These are phyloP conservation scores for Candida tropicalis DNA, from an alignment of 1,139 yeast species.

Conservation along the genomic window DNA sequence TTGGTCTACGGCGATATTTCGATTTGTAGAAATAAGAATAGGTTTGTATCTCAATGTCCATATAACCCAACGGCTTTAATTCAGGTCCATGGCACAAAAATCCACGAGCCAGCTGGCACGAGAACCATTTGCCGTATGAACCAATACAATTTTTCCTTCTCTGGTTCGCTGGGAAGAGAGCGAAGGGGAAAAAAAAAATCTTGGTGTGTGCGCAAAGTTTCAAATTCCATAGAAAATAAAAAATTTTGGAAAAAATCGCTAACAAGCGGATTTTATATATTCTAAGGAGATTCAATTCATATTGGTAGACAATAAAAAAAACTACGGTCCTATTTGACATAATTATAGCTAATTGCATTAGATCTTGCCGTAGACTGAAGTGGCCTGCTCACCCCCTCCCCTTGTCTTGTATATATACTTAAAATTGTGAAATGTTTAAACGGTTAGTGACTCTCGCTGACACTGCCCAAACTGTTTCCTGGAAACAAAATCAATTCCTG, in stretches of 20 bases:
- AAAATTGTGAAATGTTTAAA: not conserved
- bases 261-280: too few relatives aligned
- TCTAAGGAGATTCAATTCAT: too few relatives aligned
- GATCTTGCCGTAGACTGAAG: conserved; percentile 1
- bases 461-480: not conserved
- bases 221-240: too few relatives aligned
- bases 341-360: too few relatives aligned
- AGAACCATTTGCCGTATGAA: not conserved
- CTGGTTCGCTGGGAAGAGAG: not conserved
- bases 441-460: conserved; percentile 1
- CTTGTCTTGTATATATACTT: not conserved
- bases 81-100: not conserved
- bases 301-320: too few relatives aligned
- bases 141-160: not conserved
- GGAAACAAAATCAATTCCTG: not conserved
- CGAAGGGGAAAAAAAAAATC: not conserved
- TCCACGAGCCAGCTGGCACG: not conserved
- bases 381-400: not conserved
- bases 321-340: too few relatives aligned
- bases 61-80: conserved; percentile 4
- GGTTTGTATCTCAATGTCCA: not conserved
- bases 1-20: not conserved
- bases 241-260: too few relatives aligned
- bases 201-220: too few relatives aligned
- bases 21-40: not conserved